These are phyloP conservation scores for Ophiognomonia clavigignenti-juglandacearum DNA, from an alignment of 2,329 filamentous ascomycete species.

Conservation along the genomic window DNA sequence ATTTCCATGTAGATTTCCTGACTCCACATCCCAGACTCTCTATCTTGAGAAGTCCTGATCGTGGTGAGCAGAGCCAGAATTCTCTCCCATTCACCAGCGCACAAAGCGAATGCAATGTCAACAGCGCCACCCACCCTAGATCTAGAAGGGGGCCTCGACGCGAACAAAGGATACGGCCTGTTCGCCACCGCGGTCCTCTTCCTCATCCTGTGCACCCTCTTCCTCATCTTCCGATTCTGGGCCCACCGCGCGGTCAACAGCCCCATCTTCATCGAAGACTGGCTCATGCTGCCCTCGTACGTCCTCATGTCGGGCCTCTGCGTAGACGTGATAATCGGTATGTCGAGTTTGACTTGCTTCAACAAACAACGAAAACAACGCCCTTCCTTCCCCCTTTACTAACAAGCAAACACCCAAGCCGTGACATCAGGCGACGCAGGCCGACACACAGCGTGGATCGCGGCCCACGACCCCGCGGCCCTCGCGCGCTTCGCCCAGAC, in stretches of 20 bases:
- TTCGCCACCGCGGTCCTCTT: background rate
- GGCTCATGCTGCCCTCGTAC: conserved; percentile 6
- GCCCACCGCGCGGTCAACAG: background rate
- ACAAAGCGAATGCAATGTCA: no score
- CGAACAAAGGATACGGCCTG: no score
- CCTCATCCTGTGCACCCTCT: background rate
- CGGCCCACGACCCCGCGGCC: background rate
- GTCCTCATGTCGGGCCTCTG: conserved; percentile 3
- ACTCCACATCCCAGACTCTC: no score
- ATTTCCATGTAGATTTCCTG: no score
- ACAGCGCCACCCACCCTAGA: no score
- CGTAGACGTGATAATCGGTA: background rate
- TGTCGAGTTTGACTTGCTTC: background rate
- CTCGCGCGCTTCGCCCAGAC: background rate
- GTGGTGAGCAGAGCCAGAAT: no score
- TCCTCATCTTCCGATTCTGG: background rate
- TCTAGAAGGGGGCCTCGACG: no score
- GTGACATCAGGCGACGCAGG: background rate
- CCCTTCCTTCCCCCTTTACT: background rate
- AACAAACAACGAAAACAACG: background rate
- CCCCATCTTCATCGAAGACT: background rate
- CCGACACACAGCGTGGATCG: background rate
- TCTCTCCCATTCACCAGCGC: no score
- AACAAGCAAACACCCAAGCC: background rate
- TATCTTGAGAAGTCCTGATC: no score